phyloP scores from a whole-genome alignment of 2,329 filamentous ascomycete genomes.

The Byssothecium circinans region DNA sequence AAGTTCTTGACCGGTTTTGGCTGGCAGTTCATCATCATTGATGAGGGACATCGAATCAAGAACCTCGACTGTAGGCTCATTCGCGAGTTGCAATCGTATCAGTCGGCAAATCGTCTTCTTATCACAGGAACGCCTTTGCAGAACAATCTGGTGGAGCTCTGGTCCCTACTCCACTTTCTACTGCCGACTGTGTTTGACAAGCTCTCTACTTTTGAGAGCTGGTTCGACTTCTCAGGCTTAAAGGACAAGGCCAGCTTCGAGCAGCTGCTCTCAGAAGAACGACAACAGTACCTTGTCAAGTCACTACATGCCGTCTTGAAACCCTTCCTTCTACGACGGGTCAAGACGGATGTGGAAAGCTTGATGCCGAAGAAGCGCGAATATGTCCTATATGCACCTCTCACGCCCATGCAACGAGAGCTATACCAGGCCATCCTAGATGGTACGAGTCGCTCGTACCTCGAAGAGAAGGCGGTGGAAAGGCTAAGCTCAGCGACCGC shows the following conservation, averaged over 20 bases:
- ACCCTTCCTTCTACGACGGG: constrained; percentile 80
- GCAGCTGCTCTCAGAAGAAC: constrained; percentile 76
- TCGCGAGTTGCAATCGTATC: constrained; percentile 82
- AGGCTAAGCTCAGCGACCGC: constrained; percentile 53
- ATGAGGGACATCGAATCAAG: constrained; percentile 96
- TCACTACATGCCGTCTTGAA: constrained; percentile 94
- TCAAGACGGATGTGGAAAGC: constrained; percentile 91
- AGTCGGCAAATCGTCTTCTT: constrained; percentile 84
- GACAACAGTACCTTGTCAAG: constrained; percentile 75
- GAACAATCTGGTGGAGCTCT: constrained; percentile 92
- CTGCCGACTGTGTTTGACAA: constrained; percentile 92
- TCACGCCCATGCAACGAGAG: constrained; percentile 88
- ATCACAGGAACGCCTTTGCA: constrained; percentile 95
- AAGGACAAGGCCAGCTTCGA: constrained; percentile 79
- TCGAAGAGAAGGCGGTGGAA: constrained; percentile 78
- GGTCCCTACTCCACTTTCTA: constrained; percentile 92
- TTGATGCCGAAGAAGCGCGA: constrained; percentile 95
- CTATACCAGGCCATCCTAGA: constrained; percentile 76
- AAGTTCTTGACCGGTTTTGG: constrained; percentile 79
- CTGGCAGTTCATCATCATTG: constrained; percentile 98
- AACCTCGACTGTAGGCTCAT: constrained; percentile 94
- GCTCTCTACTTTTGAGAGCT: constrained; percentile 87
- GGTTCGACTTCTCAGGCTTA: constrained; percentile 96
- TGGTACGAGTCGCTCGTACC: constrained; percentile 54
- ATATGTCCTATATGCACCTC: constrained; percentile 90